Base-by-base conservation (phyloP, 805 yeast genomes). In the Sugiyamaella floridensis region DNA sequence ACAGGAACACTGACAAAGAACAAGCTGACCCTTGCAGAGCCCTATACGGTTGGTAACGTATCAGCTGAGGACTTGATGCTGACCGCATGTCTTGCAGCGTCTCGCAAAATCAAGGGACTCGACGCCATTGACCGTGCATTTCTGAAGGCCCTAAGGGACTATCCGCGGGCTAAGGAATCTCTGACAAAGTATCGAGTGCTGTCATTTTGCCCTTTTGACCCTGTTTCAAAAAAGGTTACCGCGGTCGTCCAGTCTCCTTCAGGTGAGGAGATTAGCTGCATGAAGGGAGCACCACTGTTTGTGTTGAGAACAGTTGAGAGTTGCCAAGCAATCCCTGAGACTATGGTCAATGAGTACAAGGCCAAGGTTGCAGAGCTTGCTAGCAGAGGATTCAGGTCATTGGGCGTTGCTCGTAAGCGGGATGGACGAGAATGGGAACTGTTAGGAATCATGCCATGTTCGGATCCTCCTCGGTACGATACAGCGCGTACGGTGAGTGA, bases 381-480 rank as follows among this genome's bases (percentile, higher is more conserved):
- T 70, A 84, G 95, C 67, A 85, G 96, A 83, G 97, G 97, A 82
- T 89, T 88, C 92, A 82, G 97, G 77, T 89, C 97, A 69, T 80
- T 89, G 72, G 97, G 97, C 85, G 96, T 89, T 78, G 97, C 97
- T 62, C 87, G 97, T 82, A 88, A 88, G 88, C 84, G 95, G 80
- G 96, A 95, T 76, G 96, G 88, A 76, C 95, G 95, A 67, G 95
- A 87, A 83, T 89, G 96, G 96, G 96, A 89, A 78, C 89, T 89
- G 66, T 78, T 89, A 70, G 97, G 97, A 73, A 90, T 89, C 73
- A 89, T 89, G 96, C 97, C 97, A 75, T 89, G 96, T 78, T 86
- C 87, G 90, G 97, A 89, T 77, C 97, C 97, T 69, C 97, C 97
- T 77, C 86, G 97, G 83, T 95, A 89, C 77, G 97, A 89, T 76